Conservation (phyloP, 129 eudicot species). For the Arctium lappa region DNA sequence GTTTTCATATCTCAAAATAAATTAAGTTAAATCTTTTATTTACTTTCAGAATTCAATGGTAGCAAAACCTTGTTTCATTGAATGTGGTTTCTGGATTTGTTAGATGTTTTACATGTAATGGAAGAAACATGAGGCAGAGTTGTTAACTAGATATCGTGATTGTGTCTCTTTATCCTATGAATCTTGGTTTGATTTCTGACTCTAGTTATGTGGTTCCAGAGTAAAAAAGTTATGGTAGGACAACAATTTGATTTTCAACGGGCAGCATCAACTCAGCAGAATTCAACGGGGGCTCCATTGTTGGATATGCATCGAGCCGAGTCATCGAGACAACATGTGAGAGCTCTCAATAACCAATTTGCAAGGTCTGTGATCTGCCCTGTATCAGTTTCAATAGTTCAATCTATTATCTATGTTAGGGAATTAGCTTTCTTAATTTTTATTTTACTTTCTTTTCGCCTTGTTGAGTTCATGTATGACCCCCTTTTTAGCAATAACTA, state of each 20-base stretch:
- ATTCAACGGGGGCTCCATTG: slow-evolving; percentile 30
- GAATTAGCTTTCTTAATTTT: not conserved
- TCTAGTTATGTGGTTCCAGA: slow-evolving; percentile 46
- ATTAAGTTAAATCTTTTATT: not conserved
- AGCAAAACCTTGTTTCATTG: not conserved
- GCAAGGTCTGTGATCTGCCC: slow-evolving; percentile 61
- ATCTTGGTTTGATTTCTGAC: not conserved
- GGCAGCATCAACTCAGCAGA: slow-evolving; percentile 47
- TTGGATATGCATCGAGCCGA: slow-evolving; percentile 67
- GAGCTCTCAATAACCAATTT: slow-evolving; percentile 93
- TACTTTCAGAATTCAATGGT: not conserved
- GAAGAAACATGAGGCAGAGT: not conserved
- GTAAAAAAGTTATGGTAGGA: slow-evolving; percentile 60
- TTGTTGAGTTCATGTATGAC: not conserved
- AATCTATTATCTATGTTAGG: not conserved
- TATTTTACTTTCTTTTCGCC: not conserved
- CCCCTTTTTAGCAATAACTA: not conserved
- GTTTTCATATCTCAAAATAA: not conserved
- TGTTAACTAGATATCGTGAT: not conserved
- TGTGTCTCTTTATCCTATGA: not conserved
- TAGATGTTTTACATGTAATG: not conserved
- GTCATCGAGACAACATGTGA: slow-evolving; percentile 79
- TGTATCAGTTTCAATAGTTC: slow-evolving; percentile 1
- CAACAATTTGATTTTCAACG: slow-evolving; percentile 43
- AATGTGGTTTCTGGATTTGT: not conserved